Conservation (phyloP, 495 filamentous ascomycete species). For the Cenococcum geophilum region DNA sequence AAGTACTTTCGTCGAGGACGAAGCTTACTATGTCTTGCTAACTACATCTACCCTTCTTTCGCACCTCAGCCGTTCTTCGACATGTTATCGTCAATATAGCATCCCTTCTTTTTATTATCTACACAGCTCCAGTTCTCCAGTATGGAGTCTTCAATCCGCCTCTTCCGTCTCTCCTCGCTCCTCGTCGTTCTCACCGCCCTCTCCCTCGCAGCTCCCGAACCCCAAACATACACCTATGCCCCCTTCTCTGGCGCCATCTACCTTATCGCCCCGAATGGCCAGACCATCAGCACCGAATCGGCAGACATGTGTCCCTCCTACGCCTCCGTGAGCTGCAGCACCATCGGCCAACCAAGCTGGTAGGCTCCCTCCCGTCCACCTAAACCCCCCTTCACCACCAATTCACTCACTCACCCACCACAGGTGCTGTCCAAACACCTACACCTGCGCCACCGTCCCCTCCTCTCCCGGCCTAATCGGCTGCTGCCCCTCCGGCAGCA, state of each 20-base stretch:
- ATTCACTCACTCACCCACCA: background rate
- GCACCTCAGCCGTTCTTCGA: background rate
- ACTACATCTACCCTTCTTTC: background rate
- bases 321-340: slow-evolving; percentile 33
- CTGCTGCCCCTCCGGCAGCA: slow-evolving; percentile 36
- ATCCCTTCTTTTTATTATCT: background rate
- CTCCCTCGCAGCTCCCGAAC: slow-evolving; percentile 4
- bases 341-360: slow-evolving; percentile 33
- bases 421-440: slow-evolving; percentile 37
- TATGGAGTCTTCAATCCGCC: background rate
- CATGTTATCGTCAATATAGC: background rate
- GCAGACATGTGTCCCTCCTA: slow-evolving; percentile 34
- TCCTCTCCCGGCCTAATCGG: slow-evolving; percentile 29
- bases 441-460: slow-evolving; percentile 30
- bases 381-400: background rate
- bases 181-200: background rate
- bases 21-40: background rate
- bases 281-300: slow-evolving; percentile 14
- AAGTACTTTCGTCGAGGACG: background rate
- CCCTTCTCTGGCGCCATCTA: slow-evolving; percentile 33
- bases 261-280: slow-evolving; percentile 29
- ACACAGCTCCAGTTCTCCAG: background rate
- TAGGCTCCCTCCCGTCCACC: slow-evolving; percentile 16
- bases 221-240: slow-evolving; percentile 24
- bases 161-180: background rate